Conservation (phyloP, 1,284 basidiomycete genomes). For the Sphaerobolus stellatus region DNA sequence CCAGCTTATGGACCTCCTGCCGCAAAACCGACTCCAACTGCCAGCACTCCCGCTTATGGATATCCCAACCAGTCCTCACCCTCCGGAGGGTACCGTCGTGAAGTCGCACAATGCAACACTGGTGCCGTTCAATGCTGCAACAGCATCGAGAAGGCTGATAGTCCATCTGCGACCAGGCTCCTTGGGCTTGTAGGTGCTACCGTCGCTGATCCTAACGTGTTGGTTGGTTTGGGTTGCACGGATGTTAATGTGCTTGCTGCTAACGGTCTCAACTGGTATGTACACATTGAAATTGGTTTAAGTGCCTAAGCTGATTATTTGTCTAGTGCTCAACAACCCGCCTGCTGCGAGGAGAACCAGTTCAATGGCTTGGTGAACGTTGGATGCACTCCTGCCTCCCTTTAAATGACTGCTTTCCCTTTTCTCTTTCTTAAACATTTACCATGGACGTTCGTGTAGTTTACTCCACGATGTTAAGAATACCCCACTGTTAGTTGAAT, state of each 20-base stretch:
- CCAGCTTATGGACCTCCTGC: not conserved
- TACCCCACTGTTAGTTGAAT: too few species aligned
- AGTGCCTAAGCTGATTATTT: not conserved
- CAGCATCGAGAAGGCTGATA: constrained; percentile 20
- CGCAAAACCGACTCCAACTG: not conserved
- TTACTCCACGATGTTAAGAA: too few species aligned
- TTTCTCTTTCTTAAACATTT: not conserved
- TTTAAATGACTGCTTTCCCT: constrained; percentile 24
- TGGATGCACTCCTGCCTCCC: constrained; percentile 39
- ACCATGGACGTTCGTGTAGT: too few species aligned
- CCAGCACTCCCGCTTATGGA: too few species aligned
- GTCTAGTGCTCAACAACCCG: constrained; percentile 20
- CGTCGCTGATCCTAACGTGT: constrained; percentile 21
- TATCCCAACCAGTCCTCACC: too few species aligned
- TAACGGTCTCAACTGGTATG: constrained; percentile 21
- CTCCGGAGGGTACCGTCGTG: too few species aligned
- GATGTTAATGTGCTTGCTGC: constrained; percentile 27
- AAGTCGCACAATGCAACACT: constrained; percentile 27
- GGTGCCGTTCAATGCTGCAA: constrained; percentile 33
- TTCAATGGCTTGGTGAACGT: constrained; percentile 38
- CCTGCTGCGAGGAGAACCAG: constrained; percentile 32
- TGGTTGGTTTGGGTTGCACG: constrained; percentile 27
- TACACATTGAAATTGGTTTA: not conserved
- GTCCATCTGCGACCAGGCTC: constrained; percentile 10
- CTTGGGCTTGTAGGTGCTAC: constrained; percentile 23